Evolutionary conservation across 1,284 basidiomycete genomes (phyloP).

Genomic region (Flammula alnicola): DNA sequence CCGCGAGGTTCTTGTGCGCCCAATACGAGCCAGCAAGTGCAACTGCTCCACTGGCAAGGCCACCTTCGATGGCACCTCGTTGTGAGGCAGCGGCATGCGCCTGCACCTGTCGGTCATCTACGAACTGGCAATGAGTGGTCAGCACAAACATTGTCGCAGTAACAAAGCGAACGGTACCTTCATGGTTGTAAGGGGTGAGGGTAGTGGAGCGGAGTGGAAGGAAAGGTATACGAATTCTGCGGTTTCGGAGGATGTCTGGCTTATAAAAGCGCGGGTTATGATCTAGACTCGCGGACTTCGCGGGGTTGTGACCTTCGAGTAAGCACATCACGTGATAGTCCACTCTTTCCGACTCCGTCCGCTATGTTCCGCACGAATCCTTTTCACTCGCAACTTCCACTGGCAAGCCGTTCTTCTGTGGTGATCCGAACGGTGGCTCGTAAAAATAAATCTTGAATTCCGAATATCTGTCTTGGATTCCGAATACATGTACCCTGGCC

Average conservation of each 20-base stretch:
- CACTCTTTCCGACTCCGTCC: constrained; percentile 3
- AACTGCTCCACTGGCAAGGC: constrained; percentile 52
- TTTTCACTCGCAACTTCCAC: constrained; percentile 1
- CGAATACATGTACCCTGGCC: no score
- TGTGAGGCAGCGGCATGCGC: constrained; percentile 60
- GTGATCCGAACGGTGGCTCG: no score
- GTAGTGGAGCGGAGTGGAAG: neutral
- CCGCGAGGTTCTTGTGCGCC: constrained; percentile 57
- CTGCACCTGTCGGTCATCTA: constrained; percentile 48
- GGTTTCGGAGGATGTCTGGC: constrained; percentile 10
- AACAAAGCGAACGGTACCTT: no score
- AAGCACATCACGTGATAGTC: no score
- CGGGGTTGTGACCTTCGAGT: no score
- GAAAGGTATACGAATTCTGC: neutral
- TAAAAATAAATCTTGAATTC: no score
- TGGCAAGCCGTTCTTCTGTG: no score
- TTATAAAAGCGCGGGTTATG: constrained; percentile 10
- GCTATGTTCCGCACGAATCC: neutral
- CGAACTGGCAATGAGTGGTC: no score
- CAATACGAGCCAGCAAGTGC: constrained; percentile 63
- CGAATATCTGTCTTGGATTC: no score
- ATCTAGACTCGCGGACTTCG: constrained; percentile 7
- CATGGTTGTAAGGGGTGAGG: constrained; percentile 23
- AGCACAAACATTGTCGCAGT: no score
- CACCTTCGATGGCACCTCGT: constrained; percentile 69